Percentiles rank a stretch among this genome's conserved stretches.
Conservation (phyloP, 2,329 filamentous ascomycete species). For the Fusarium pseudonygamai region DNA sequence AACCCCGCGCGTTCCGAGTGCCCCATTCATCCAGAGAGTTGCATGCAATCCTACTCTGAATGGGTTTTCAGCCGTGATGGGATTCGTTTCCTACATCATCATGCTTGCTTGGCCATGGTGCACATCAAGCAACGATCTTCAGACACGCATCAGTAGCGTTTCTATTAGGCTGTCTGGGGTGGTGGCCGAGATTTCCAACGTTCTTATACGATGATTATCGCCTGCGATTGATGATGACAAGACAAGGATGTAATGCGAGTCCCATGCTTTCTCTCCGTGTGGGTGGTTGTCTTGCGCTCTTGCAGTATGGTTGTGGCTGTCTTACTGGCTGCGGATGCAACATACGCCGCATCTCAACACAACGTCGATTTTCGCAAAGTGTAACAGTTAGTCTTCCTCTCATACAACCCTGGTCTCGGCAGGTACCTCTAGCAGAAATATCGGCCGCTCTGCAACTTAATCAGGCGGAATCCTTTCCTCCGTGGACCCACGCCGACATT, state of each 20-base stretch:
- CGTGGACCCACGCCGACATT: slow-evolving; percentile 17
- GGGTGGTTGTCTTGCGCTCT: slow-evolving; percentile 1
- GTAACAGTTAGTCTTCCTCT: not conserved
- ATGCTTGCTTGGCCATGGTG: slow-evolving; percentile 24
- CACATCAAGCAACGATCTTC: slow-evolving; percentile 32
- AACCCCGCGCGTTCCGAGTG: not conserved
- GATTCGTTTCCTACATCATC: slow-evolving; percentile 33
- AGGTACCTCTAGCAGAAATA: slow-evolving; percentile 31
- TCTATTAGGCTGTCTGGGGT: slow-evolving; percentile 1
- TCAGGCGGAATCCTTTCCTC: slow-evolving; percentile 2
- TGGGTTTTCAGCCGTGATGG: slow-evolving; percentile 36
- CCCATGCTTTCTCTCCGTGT: not conserved
- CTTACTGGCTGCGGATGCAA: not conserved
- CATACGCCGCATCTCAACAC: not conserved
- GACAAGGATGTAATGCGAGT: slow-evolving; percentile 8
- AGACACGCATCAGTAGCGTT: not conserved
- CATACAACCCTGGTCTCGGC: slow-evolving; percentile 23
- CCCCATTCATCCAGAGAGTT: not conserved
- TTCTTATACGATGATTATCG: slow-evolving; percentile 6
- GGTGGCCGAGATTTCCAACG: slow-evolving; percentile 1
- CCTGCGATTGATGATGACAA: not conserved
- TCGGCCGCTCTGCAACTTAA: not conserved
- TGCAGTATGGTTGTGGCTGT: not conserved
- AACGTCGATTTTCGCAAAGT: slow-evolving; percentile 7
- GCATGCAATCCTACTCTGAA: slow-evolving; percentile 14